Evolutionary conservation across 306 rosid species (phyloP), one percentile per base, ranked within the genome.

Genomic region (Fagus sylvatica): DNA sequence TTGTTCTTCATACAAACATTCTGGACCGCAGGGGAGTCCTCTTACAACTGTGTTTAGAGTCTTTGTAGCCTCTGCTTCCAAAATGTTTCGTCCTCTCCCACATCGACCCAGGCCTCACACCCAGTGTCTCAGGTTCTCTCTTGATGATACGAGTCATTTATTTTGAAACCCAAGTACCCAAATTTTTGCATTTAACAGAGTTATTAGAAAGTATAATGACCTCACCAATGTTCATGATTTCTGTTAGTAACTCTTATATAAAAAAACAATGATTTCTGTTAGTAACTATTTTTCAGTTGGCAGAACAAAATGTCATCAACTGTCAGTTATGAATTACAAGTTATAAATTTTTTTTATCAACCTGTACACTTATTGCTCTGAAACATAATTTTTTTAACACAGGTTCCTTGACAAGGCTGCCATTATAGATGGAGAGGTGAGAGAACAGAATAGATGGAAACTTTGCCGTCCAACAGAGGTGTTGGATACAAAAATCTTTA

Each of bases 381-480:
- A 16, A 53, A 6, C 55, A 37, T 37, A 37, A 30, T 40, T 34
- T 41, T 48, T 10, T 17, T 40, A 7, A 34, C 48, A 3, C 74
- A 76, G 85, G 41, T 81, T 59, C 39, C 49, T 81, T 15, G 81
- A 82, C 66, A 78, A 74, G 73, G 85, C 79, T 39, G 85, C 83
- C 5, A 72, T 75, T 48, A 28, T 54, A 39, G 15, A 22, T 22
- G 28, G 28, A 22, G 60, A 64, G 34, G 82, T 73, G n/a, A 11
- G 28, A 22, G 28, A 53, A 28, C 16, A 41, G 1, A 49, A 48
- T 55, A 75, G 72, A 46, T 80, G 81, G 81, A 72, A 40, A 30
- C 81, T 76, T 19, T 81, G 80, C 42, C 76, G 15, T 5, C 80
- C 76, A 6, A 76, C 82, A 3, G 69, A 83, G 33, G 53, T 8